phyloP scores from a whole-genome alignment of 2,329 filamentous ascomycete genomes.

The Cladophialophora exuberans region DNA sequence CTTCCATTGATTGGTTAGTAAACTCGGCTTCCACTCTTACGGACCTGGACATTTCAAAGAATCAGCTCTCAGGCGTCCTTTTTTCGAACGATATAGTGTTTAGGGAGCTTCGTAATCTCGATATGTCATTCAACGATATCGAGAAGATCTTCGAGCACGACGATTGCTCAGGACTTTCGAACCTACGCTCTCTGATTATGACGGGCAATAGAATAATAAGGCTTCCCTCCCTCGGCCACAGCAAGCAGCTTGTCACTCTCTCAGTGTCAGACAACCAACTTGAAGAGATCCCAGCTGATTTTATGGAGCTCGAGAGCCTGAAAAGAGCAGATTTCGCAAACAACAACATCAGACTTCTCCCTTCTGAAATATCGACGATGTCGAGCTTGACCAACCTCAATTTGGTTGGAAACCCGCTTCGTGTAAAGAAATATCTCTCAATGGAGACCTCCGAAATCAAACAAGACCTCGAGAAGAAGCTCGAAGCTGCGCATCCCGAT shows the following conservation, averaged over 20 bases:
- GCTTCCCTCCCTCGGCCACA: slow-evolving; percentile 74
- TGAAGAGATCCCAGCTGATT: slow-evolving; percentile 72
- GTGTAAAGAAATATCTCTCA: slow-evolving; percentile 82
- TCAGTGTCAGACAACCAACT: slow-evolving; percentile 83
- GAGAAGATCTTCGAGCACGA: slow-evolving; percentile 54
- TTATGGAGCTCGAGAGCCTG: slow-evolving; percentile 68
- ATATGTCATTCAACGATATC: slow-evolving; percentile 77
- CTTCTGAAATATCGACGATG: slow-evolving; percentile 79
- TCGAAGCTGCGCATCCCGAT: slow-evolving; percentile 1
- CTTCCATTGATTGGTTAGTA: slow-evolving; percentile 59
- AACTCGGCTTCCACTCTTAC: slow-evolving; percentile 22
- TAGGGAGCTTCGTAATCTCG: slow-evolving; percentile 76
- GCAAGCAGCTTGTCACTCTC: slow-evolving; percentile 68
- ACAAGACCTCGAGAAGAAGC: slow-evolving; percentile 22
- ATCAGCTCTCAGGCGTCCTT: slow-evolving; percentile 60
- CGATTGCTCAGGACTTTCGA: slow-evolving; percentile 63
- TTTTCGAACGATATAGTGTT: slow-evolving; percentile 49
- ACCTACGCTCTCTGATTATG: slow-evolving; percentile 73
- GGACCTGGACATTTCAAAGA: slow-evolving; percentile 78
- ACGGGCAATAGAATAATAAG: slow-evolving; percentile 76
- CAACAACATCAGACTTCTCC: slow-evolving; percentile 78
- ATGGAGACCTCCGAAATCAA: slow-evolving; percentile 61
- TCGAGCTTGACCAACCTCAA: slow-evolving; percentile 73
- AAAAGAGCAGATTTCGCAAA: slow-evolving; percentile 80
- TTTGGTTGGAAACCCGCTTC: slow-evolving; percentile 84